A percentile compares a stretch with the other conserved stretches of the same genome.
Conservation (phyloP, 1,284 basidiomycete genomes). For the Apiotrichum sp. region DNA sequence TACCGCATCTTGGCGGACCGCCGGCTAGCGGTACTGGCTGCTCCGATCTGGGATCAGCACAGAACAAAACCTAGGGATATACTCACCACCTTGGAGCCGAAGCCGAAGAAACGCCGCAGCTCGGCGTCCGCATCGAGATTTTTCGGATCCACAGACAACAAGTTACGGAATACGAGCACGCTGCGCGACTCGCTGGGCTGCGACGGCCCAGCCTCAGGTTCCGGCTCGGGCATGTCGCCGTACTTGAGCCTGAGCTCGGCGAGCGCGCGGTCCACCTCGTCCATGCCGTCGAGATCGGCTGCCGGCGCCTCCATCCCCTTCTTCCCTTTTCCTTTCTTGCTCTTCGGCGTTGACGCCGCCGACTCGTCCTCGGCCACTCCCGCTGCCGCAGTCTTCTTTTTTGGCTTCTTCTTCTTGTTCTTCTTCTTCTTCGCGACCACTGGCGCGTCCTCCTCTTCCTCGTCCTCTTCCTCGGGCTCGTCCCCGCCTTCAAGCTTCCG, state of each 20-base stretch:
- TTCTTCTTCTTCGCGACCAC: constrained; percentile 31
- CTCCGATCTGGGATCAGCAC: constrained; percentile 26
- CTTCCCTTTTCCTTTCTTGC: constrained; percentile 57
- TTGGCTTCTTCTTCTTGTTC: constrained; percentile 47
- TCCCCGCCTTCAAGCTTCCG: constrained; percentile 14
- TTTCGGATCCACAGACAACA: constrained; percentile 67
- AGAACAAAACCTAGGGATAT: too few species aligned
- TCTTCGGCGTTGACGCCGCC: constrained; percentile 43
- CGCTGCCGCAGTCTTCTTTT: constrained; percentile 28
- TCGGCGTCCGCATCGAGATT: constrained; percentile 81
- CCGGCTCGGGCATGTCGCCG: constrained; percentile 15
- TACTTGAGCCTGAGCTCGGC: constrained; percentile 70
- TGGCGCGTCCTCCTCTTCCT: constrained; percentile 24
- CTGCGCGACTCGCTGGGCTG: constrained; percentile 11
- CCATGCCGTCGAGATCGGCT: constrained; percentile 52
- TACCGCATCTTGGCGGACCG: constrained; percentile 28
- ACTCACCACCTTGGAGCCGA: constrained; percentile 77
- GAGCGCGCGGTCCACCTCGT: constrained; percentile 75
- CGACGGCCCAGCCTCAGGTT: constrained; percentile 3
- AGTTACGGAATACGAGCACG: constrained; percentile 44
- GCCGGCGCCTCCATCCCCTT: constrained; percentile 31
- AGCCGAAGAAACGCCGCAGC: constrained; percentile 84
- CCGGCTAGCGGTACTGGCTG: constrained; percentile 14
- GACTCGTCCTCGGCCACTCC: constrained; percentile 9
- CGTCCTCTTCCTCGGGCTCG: constrained; percentile 24